Evolutionary conservation across 192 early-diverging fungal genomes (phyloP).

Genomic region (Backusella australiensis): DNA sequence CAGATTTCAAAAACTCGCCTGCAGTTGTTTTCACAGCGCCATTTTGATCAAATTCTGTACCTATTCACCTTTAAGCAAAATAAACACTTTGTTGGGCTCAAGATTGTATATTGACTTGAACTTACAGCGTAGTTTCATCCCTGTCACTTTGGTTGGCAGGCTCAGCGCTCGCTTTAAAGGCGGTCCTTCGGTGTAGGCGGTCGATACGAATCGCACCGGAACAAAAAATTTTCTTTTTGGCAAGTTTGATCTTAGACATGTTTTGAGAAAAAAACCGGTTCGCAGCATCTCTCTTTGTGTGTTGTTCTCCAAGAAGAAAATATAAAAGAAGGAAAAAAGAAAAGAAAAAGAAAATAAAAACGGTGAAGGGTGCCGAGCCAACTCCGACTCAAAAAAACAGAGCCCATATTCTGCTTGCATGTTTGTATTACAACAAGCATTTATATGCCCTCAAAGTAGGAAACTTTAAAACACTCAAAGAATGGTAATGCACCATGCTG

Average conservation of each 20-base stretch:
- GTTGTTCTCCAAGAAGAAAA: not conserved
- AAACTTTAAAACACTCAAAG: too few species aligned
- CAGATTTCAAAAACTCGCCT: slow-evolving; percentile 74
- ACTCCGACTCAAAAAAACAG: not conserved
- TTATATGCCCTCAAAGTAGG: too few species aligned
- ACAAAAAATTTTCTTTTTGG: not conserved
- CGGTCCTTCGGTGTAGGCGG: not conserved
- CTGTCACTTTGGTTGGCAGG: slow-evolving; percentile 8
- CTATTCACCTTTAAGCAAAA: slow-evolving; percentile 14
- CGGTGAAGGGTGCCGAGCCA: not conserved
- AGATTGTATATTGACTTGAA: not conserved
- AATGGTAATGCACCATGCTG: too few species aligned
- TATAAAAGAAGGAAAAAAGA: not conserved
- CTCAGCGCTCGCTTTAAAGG: not conserved
- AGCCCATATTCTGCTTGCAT: too few species aligned
- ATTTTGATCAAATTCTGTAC: slow-evolving; percentile 66
- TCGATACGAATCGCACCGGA: not conserved
- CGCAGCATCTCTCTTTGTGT: not conserved
- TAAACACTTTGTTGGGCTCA: not conserved
- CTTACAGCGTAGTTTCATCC: slow-evolving; percentile 19
- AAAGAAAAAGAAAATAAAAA: not conserved
- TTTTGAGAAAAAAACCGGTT: not conserved
- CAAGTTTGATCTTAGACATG: not conserved
- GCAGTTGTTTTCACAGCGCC: slow-evolving; percentile 70
- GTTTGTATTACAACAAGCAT: too few species aligned